Evolutionary conservation across 768 basidiomycete species (phyloP), one percentile per base, ranked within the genome.

Genomic region (Pulveroboletus sp.): DNA sequence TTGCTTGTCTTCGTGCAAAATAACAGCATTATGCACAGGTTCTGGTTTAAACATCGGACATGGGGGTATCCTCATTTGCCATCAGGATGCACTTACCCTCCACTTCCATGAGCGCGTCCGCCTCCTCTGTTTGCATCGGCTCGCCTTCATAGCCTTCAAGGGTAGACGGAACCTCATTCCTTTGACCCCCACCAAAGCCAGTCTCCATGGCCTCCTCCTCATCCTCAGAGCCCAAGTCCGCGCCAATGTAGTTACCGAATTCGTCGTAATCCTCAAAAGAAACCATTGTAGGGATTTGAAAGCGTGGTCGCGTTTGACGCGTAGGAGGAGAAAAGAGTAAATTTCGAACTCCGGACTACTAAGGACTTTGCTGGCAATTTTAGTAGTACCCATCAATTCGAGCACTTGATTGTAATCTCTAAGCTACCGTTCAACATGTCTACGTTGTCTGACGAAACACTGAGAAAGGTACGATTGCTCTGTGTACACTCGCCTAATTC

Each of bases 161-260:
- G 27, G 86, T 81, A 41, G 76, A 78, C 47, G 73, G 68, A 46
- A 73, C 62, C 54, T 65, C 73, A 17, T 64, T 67, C 30, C 65
- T 63, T 14, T 65, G 60, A 4, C 60, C 68, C 48, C 69, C 71
- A 17, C 66, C 69, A 54, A 78, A 79, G 49, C 76, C 72, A 33
- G 78, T 70, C 61, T 79, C 82, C 55, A 75, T 75, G 43, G 76
- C 60, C 48, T 80, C 81, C 50, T 80, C 85, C 56, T 65, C 85
- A 60, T 66, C 66, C 39, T 95, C 93, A 31, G 93, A 95, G 60
- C 89, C 92, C 42, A 95, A 74, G 74, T 95, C 94, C 24, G 83
- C 92, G 53, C 93, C 94, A 66, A 97, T 94, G 71, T 97, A 96
- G 77, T 96, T 97, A 58, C 93, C 94, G 64, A 95, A 95, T 73